Base-by-base conservation (phyloP, 768 basidiomycete species). In the Dioszegia aurantiaca region DNA sequence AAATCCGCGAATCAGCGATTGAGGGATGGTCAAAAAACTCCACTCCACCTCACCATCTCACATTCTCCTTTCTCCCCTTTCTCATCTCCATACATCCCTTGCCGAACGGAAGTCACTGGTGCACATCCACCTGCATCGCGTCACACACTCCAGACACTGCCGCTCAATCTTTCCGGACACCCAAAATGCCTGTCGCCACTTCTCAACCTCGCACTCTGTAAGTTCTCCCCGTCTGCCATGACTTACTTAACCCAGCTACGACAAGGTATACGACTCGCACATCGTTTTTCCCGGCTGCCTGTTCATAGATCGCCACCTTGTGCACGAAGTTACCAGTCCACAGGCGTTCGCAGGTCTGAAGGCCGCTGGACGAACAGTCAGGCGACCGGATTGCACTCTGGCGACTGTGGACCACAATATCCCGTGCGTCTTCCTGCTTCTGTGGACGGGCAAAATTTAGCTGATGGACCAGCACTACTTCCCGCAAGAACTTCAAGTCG, bases 211-310 rank as follows among this genome's bases (percentile, higher is more conserved):
- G 90, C 61, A 97, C 94, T 33, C 81, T 98, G 28, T 95, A 97
- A 45, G 44, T 45, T 27, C 4, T 23, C 12, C 4, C 4, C 17
- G 44, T 21, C 11, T 27, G 33, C 8, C 33, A 33, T 6, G 14
- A 14, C 33, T 33, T 6, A 33, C 33, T 14, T 6, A 33, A 33
- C 6, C 6, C 6, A 33, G 33, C 33, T 33, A 23, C 11, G 27
- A 47, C 30, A 97, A 97, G 80, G 90, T 97, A 63, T 95, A 89
- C 86, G 90, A 95, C 65, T 91, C 97, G 75, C 94, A 97, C 79
- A 84, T 94, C 72, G 87, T 97, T 69, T 79, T 27, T 67, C 80
- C 58, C 33, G 6, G 33, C 33, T 33, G 8, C 33, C 33, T 33
- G 33, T 80, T 78, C 73, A 80, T 80, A 58, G 78, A 79, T 64